phyloP scores from a whole-genome alignment of 2,329 filamentous ascomycete genomes.

The Alternaria ethzedia region DNA sequence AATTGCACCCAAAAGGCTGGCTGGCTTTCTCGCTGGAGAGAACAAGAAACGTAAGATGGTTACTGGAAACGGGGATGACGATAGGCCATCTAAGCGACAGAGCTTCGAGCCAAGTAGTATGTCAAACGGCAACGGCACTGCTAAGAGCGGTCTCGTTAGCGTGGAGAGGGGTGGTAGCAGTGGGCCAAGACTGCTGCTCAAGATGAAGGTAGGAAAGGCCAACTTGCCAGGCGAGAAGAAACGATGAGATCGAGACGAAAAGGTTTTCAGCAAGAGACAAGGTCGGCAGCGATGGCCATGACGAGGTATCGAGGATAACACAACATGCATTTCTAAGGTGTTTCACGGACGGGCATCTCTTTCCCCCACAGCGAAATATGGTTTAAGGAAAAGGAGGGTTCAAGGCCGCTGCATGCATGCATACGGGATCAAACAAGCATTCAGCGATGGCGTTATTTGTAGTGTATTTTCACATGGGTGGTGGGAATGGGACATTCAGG shows the following conservation, averaged over 20 bases:
- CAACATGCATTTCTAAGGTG: constrained; percentile 8
- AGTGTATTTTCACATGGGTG: neutral
- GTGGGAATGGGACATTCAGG: neutral
- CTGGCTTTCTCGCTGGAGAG: constrained; percentile 15
- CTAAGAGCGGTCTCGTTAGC: constrained; percentile 23
- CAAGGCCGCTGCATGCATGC: neutral
- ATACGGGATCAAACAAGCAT: constrained; percentile 19
- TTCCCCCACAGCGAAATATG: neutral
- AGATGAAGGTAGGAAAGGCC: constrained; percentile 26
- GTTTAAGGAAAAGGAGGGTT: neutral
- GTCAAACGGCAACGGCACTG: constrained; percentile 12
- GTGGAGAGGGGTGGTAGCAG: constrained; percentile 25
- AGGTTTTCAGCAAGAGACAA: neutral
- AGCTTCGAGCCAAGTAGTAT: constrained; percentile 29
- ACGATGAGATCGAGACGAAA: neutral
- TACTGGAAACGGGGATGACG: constrained; percentile 16
- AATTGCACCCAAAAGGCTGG: constrained; percentile 22
- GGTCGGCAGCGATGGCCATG: neutral
- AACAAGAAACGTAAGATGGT: constrained; percentile 33
- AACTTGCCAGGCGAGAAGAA: constrained; percentile 12
- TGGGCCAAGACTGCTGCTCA: constrained; percentile 24
- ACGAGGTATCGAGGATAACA: neutral
- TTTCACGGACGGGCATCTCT: neutral
- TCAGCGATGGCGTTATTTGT: constrained; percentile 32
- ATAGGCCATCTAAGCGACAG: constrained; percentile 36